Percentiles rank a stretch among this genome's conserved stretches.
These are phyloP conservation scores for Fimicolochytrium jonesii DNA, from an alignment of 192 early-diverging fungal genomes.

Conservation along the genomic window DNA sequence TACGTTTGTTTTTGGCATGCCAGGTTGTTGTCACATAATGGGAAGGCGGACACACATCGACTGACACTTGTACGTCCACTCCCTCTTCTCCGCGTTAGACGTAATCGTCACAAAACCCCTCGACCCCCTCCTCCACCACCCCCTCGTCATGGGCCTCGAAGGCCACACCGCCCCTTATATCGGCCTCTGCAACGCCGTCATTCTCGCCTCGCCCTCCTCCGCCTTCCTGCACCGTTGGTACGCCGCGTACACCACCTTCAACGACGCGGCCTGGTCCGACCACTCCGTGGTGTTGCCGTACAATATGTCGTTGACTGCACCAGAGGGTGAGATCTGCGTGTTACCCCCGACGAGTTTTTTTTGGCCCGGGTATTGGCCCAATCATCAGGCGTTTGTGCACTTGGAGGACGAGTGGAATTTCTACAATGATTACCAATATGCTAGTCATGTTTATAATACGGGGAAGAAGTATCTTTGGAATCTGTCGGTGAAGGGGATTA, in stretches of 20 bases:
- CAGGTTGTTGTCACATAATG: too few relatives aligned
- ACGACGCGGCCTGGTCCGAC: constrained; percentile 35
- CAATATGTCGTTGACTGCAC: constrained; percentile 20
- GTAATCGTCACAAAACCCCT: constrained; percentile 40
- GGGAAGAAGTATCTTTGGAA: constrained; percentile 31
- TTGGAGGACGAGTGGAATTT: constrained; percentile 37
- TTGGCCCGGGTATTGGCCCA: constrained; percentile 41
- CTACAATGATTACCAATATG: constrained; percentile 24
- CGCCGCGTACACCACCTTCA: constrained; percentile 38
- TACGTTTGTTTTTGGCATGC: too few relatives aligned
- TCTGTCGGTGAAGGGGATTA: constrained; percentile 20
- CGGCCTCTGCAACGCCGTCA: constrained; percentile 49
- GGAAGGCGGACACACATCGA: too few relatives aligned
- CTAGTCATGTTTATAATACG: constrained; percentile 37
- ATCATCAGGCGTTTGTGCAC: constrained; percentile 32
- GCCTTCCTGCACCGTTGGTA: constrained; percentile 47
- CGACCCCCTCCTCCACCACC: constrained; percentile 42
- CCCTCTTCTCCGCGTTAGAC: too few relatives aligned
- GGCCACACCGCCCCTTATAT: constrained; percentile 29
- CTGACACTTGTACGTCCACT: too few relatives aligned
- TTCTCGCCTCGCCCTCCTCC: constrained; percentile 36
- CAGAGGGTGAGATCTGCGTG: constrained; percentile 21
- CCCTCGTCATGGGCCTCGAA: constrained; percentile 50
- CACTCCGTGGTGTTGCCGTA: constrained; percentile 47
- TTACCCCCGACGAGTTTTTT: constrained; percentile 30